Evolutionary conservation across 179 eudicot species (phyloP), one percentile per base, ranked within the genome.

Genomic region (Nepenthes alata): DNA sequence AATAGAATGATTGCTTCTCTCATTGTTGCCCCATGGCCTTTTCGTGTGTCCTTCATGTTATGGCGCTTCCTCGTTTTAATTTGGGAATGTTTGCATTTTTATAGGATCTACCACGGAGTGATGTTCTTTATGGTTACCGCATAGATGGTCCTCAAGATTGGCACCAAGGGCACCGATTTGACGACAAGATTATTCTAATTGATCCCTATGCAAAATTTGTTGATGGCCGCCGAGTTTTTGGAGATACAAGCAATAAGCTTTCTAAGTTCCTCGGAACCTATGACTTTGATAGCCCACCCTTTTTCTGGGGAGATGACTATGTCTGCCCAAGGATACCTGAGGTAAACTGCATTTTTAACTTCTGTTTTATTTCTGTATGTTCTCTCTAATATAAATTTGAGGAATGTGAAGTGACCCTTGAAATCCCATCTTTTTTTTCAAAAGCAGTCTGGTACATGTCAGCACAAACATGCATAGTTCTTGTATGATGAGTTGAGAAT

Each of bases 81-180:
- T 52, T 52, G 55, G 4, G 16, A 52, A 3, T n/a, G 4, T 4
- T 15, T 64, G 10, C 8, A 10, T 45, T 54, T 2, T 2, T 68
- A 59, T 71, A 94, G 99, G 96, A 76, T 71, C 71, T 94, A 53
- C 89, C 96, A 9, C 80, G 70, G 56, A 84, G 82, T 44, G 62
- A 67, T 58, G 91, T 94, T 68, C 83, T 84, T 11, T 94, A 94
- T 77, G 95, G 95, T 63, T 94, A 94, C 64, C 84, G 83, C 50
- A 64, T 94, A 11, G 88, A 91, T 77, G 99, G 99, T 75, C 95
- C 97, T 71, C 79, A 57, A 78, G 86, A 75, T 67, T 85, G 95
- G 97, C 69, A 59, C 69, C 84, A 85, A 73, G 99, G 99, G 50
- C 95, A 94, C 81, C 87, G 99, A 61, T 94, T 81, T 70, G 99